A percentile compares a stretch with the other conserved stretches of the same genome.
Conservation (phyloP, 208 protist genomes). For the Trypanosoma theileri region DNA sequence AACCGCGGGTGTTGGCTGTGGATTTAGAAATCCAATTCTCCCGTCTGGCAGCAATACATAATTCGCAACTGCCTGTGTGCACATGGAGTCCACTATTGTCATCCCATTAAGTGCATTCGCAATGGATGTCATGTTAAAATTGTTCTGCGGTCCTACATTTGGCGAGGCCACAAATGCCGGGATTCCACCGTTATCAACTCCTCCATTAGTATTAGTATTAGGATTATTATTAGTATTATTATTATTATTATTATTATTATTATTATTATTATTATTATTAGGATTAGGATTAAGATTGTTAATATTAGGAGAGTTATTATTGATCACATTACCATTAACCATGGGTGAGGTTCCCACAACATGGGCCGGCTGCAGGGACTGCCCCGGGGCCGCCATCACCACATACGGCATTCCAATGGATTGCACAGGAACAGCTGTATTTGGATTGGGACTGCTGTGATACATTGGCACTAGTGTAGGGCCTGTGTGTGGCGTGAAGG, state of each 20-base stretch:
- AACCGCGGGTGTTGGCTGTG: conserved; percentile 11
- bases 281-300: background rate
- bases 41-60: conserved; percentile 32
- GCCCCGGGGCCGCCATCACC: conserved; percentile 4
- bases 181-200: too few species aligned
- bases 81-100: background rate
- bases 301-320: background rate
- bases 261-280: too few species aligned
- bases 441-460: background rate
- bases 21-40: conserved; percentile 21
- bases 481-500: background rate
- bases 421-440: conserved; percentile 6
- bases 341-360: too few species aligned
- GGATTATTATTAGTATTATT: background rate
- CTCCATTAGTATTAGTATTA: too few species aligned
- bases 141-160: too few species aligned
- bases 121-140: too few species aligned
- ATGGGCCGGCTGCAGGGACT: background rate
- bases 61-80: conserved; percentile 4
- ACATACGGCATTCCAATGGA: conserved; percentile 12
- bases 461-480: conserved; percentile 18
- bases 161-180: background rate
- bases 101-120: background rate
- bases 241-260: background rate
- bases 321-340: background rate